Base-by-base conservation (phyloP, 2,329 filamentous ascomycete species). In the Pochonia chlamydosporia region DNA sequence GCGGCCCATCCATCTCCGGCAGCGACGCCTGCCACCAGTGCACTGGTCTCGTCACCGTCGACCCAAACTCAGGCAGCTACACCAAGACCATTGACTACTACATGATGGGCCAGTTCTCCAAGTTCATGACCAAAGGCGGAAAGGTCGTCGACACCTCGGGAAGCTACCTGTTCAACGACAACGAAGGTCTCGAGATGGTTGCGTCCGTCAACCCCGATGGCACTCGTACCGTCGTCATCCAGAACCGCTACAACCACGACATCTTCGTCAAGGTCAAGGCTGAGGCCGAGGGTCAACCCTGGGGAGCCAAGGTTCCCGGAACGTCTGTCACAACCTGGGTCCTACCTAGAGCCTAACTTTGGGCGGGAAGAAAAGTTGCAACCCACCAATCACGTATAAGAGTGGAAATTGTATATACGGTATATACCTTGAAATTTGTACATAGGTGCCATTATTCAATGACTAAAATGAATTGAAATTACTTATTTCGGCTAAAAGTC, bases 11-110 rank as follows among this genome's bases (percentile, higher is more conserved):
- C 44, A 61, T 73, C 21, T 56, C 62, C 9, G 66, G 66, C 31
- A 63, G 64, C 26, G 66, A 65, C 5, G 50, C 56, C n/a, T 75
- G 71, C 56, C 52, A 50, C 20, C 61, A 59, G 9, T 75, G 72
- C 57, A 66, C 65, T 1, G 80, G 80, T 9, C 68, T 84, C 5
- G 76, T 81, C 40, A 75, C 75, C 4, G 67, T 84, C 49, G 75
- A 84, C 62, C 57, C 59, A 7, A 55, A 63, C 10, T 40, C 46
- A 11, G 63, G 62, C 20, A 67, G 64, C 3, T 78, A 78, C 58
- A 62, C 59, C 4, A 67, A 70, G 50, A 69, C 67, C 23, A 64
- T 72, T 6, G 73, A 75, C 50, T 78, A 76, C 59, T 78, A 78
- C 57, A 74, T 75, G 67, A 63, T 78, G 50, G 74, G 72, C 1